Evolutionary conservation across 176 grass and related monocot species (phyloP), one percentile per base, ranked within the genome.

Genomic region (Eleusine coracana): DNA sequence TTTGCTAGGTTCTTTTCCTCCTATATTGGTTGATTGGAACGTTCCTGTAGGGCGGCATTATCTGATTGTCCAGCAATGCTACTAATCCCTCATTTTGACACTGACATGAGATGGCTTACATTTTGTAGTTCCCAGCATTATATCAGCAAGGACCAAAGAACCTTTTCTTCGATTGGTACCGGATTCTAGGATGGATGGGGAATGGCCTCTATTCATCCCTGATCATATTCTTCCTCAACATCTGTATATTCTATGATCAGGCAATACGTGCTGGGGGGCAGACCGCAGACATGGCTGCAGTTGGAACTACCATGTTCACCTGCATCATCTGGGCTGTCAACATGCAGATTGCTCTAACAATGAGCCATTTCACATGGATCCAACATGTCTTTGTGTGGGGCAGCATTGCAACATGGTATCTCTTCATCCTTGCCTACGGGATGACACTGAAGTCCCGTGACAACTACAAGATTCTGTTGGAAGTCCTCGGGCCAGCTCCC

Each of bases 351-450:
- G 91, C 93, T 34, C 85, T 96, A 54, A 99, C 89, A 84, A 99
- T 99, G 96, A 93, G 91, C 83, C 93, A 99, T 93, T 99, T 99
- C 87, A 99, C 96, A 49, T 99, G 96, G 96, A 99, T 99, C 76
- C 96, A 96, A 52, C 91, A 96, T 83, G 16, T 99, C 64, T 93
- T 96, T 78, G 96, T 99, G 5, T 99, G 93, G 89, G 96, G 96
- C 63, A 99, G 96, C 84, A 88, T 99, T 77, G 76, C 69, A 13
- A 85, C 91, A 46, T 99, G 96, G 96, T 99, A 99, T 88, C 59
- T 99, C 37, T 99, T 99, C 91, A 87, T 99, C 66, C n/a, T 93
- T 0, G 71, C 89, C n/a, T 99, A 96, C 0, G 96, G 96, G 50
- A 80, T 88, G 80, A 70, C 93, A 6, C 51, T 89, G 60, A 90